Evolutionary conservation across 2,329 filamentous ascomycete genomes (phyloP).

Genomic region (Pseudogymnoascus sp.): DNA sequence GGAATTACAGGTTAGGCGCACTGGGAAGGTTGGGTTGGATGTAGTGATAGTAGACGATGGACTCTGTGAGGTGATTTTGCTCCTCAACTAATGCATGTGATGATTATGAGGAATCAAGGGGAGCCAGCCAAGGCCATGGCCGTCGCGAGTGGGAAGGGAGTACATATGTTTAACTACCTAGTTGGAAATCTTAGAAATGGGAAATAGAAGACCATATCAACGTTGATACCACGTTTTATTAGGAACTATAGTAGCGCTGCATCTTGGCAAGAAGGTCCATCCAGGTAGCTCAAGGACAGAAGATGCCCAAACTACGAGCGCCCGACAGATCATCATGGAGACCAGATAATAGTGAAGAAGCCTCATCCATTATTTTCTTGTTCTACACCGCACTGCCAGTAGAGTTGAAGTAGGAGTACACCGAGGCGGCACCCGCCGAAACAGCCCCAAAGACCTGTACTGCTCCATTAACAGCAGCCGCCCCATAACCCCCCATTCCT

Average conservation of each 20-base stretch:
- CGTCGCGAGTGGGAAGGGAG: background rate
- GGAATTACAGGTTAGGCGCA: background rate
- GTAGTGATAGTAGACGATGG: background rate
- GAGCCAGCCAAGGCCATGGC: background rate
- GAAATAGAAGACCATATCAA: background rate
- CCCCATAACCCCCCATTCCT: constrained; percentile 9
- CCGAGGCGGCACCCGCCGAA: no score
- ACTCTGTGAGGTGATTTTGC: background rate
- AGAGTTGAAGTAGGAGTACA: no score
- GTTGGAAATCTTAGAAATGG: background rate
- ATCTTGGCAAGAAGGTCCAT: background rate
- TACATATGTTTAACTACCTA: background rate
- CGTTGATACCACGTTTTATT: background rate
- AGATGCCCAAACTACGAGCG: background rate
- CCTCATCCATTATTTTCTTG: background rate
- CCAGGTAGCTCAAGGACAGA: background rate
- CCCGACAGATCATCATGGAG: background rate
- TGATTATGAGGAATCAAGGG: background rate
- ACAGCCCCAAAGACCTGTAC: background rate
- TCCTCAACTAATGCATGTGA: background rate
- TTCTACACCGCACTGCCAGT: no score
- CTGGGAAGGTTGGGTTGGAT: background rate
- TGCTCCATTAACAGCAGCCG: constrained; percentile 3
- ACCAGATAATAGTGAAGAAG: background rate
- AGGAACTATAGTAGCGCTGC: background rate